Percentiles rank a stretch among this genome's conserved stretches.
phyloP scores from a whole-genome alignment of 768 basidiomycete species.

The Lyophyllum semitale region DNA sequence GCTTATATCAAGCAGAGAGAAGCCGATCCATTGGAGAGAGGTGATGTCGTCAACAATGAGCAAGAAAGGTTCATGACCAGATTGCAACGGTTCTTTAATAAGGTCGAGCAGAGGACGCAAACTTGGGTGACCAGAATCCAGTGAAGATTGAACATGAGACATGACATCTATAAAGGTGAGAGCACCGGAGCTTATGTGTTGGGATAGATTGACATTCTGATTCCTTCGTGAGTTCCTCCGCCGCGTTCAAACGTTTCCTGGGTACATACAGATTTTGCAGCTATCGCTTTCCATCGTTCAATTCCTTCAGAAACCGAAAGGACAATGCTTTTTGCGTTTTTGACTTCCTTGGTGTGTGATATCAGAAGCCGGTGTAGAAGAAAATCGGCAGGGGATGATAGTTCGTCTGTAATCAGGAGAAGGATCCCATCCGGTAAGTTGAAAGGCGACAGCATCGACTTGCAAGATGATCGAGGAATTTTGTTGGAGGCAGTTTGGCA shows the following conservation, averaged over 20 bases:
- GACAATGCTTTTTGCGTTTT: constrained; percentile 40
- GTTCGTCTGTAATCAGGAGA: constrained; percentile 69
- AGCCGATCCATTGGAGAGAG: constrained; percentile 72
- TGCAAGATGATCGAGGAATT: neutral
- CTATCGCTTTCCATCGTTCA: constrained; percentile 62
- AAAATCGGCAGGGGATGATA: constrained; percentile 74
- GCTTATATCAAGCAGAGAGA: constrained; percentile 48
- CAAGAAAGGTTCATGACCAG: constrained; percentile 26
- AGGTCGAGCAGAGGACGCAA: constrained; percentile 39
- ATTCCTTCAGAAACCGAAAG: constrained; percentile 61
- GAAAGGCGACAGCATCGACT: constrained; percentile 51
- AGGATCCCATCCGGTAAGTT: constrained; percentile 53
- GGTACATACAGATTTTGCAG: constrained; percentile 61
- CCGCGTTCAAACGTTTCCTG: neutral
- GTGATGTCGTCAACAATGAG: constrained; percentile 75
- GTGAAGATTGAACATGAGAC: constrained; percentile 30
- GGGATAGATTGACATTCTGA: constrained; percentile 42
- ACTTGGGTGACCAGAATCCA: constrained; percentile 20
- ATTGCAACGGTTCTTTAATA: constrained; percentile 27
- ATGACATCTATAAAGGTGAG: constrained; percentile 60
- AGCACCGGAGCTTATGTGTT: constrained; percentile 35
- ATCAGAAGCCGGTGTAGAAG: constrained; percentile 58
- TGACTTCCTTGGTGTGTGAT: constrained; percentile 50
- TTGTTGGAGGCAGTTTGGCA: neutral
- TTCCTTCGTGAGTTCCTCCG: neutral